Evolutionary conservation across 768 basidiomycete species (phyloP).

Genomic region (Candolleomyces aberdarensis): DNA sequence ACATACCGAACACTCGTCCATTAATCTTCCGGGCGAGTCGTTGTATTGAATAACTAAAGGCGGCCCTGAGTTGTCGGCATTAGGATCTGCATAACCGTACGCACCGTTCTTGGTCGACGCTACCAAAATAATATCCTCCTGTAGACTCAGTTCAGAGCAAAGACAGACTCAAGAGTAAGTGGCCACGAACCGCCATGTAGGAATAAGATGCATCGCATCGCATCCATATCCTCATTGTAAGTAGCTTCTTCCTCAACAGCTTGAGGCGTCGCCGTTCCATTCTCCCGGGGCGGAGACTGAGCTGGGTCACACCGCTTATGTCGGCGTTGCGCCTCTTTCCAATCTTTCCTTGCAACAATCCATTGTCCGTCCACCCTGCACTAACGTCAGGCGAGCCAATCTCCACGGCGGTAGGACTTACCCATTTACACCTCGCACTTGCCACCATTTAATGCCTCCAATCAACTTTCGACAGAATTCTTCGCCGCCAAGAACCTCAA

Average conservation of each 20-base stretch:
- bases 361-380: conserved; percentile 81
- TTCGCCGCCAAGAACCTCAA: conserved; percentile 83
- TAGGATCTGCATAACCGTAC: neutral
- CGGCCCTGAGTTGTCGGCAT: neutral
- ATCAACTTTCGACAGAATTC: conserved; percentile 64
- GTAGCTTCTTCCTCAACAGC: conserved; percentile 23
- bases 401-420: conserved; percentile 22
- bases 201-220: conserved; percentile 82
- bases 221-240: conserved; percentile 74
- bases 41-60: conserved; percentile 64
- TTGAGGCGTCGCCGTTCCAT: neutral
- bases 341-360: conserved; percentile 84
- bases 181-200: conserved; percentile 62
- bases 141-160: neutral
- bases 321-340: conserved; percentile 61
- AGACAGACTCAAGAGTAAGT: neutral
- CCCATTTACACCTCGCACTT: conserved; percentile 85
- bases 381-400: conserved; percentile 4
- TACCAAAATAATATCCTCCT: conserved; percentile 87
- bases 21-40: conserved; percentile 90
- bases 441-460: conserved; percentile 98
- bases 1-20: conserved; percentile 78
- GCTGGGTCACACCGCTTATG: conserved; percentile 41
- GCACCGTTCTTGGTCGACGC: conserved; percentile 73
- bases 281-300: neutral